Base-by-base conservation (phyloP, 108 stramenopile genomes). In the Fragilaria crotonensis region DNA sequence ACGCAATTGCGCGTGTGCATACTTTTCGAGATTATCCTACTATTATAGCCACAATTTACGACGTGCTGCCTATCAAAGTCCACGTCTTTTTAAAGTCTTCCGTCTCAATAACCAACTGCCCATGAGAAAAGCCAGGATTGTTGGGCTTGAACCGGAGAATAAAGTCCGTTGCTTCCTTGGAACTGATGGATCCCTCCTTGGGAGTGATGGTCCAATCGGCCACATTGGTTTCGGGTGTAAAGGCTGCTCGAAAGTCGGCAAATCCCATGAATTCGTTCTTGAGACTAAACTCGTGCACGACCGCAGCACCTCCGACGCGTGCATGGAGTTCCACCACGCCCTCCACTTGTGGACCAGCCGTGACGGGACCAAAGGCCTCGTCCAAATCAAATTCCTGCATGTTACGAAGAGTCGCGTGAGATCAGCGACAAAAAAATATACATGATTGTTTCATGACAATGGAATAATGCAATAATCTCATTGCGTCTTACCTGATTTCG, bases 51-150 rank as follows among this genome's bases (percentile, higher is more conserved):
- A n/a, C n/a, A n/a, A n/a, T 5, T 52, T 52, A 52, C 28, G 51
- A 22, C 2, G 51, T 52, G 9, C 9, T 77, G 65, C 90, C 90
- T 48, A 76, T 57, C 47, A 87, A 61, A 48, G 85, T 79, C 76
- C 78, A 92, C 18, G 86, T 85, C 78, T 87, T 87, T 55, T 92
- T 91, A 45, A 82, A 83, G 64, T 91, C 90, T 63, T 92, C 90
- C 1, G 90, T 92, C 64, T 92, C 80, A 41, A 92, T 86, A 11
- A 92, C 84, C 41, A 92, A 70, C 58, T 70, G 78, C 30, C 84
- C 90, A 64, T 83, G 68, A 22, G 50, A 55, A 25, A 70, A 21
- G 18, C 86, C 90, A 28, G 79, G 78, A 46, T 64, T 60, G 52
- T 73, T 62, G 7, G 90, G 82, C 32, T 72, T 75, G 66, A 85